These are phyloP conservation scores for Diaporthe longicolla DNA, from an alignment of 2,329 filamentous ascomycete species.

Conservation along the genomic window DNA sequence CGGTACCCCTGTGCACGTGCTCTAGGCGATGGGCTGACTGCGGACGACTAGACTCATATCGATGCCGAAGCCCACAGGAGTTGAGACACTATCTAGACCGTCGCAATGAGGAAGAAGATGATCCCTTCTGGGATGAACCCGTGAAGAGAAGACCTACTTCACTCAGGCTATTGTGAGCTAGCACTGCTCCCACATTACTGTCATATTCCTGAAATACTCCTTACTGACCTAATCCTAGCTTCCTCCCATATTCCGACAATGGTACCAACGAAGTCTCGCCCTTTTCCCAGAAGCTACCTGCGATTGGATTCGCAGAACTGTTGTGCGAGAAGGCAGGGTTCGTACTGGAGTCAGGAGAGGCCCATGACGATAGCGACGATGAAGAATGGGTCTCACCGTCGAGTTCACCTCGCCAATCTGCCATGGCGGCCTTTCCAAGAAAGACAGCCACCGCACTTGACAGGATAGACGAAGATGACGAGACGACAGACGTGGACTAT, in stretches of 20 bases:
- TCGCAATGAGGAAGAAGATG: slow-evolving; percentile 21
- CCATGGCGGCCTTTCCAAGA: slow-evolving; percentile 25
- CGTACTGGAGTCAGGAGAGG: neutral
- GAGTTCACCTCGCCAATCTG: slow-evolving; percentile 29
- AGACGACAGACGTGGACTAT: neutral
- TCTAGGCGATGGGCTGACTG: slow-evolving; percentile 7
- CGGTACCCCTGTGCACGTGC: neutral
- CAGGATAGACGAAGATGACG: slow-evolving; percentile 13
- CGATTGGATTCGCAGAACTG: slow-evolving; percentile 28
- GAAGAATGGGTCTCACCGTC: slow-evolving; percentile 38
- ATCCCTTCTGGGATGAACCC: slow-evolving; percentile 36
- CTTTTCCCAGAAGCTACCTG: neutral
- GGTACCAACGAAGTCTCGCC: neutral
- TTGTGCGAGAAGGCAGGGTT: slow-evolving; percentile 34
- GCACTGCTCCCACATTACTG: neutral
- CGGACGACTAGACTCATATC: slow-evolving; percentile 36
- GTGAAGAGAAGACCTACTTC: slow-evolving; percentile 3
- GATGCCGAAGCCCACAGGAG: slow-evolving; percentile 21
- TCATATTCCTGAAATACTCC: neutral
- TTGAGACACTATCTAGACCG: slow-evolving; percentile 30
- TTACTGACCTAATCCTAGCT: slow-evolving; percentile 11
- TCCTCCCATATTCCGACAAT: slow-evolving; percentile 29
- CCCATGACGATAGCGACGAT: slow-evolving; percentile 5
- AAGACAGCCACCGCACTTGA: neutral
- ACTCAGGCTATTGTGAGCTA: slow-evolving; percentile 41